Evolutionary conservation across 2,329 filamentous ascomycete genomes (phyloP), one percentile per base, ranked within the genome.

Genomic region (Colletotrichum sublineola): DNA sequence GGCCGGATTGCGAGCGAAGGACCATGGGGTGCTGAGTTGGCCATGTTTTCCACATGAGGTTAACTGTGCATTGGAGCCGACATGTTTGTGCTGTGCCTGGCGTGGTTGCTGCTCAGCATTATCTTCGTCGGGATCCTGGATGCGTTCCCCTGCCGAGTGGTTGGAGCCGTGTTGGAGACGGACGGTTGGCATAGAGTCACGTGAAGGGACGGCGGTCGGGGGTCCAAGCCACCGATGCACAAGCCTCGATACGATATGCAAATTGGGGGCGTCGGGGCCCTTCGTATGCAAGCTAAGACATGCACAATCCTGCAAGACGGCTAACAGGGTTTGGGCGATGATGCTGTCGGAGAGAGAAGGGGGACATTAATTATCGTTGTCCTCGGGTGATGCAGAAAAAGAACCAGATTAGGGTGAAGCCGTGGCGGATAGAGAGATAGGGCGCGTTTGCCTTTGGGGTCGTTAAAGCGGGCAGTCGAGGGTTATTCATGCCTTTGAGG

Each of bases 401-500:
- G 44, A n/a, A 15, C 20, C 20, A 56, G 36, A 38, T 3, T 3
- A 46, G 44, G 44, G 20, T 6, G 44, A 31, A 3, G 24, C 29
- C 50, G 18, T n/a, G 11, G 33, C 20, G 52, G 56, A 18, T 60
- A 3, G 20, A 58, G 53, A 29, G 15, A 24, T 38, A 46, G 20
- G 4, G 38, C 18, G 11, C n/a, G 14, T 8, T 66, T 38, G 48
- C n/a, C n/a, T 7, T 38, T 20, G 8, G 24, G 53, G 3, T 33
- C n/a, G 18, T 7, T 55, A n/a, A 63, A 29, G 61, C 48, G 18
- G 33, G 38, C 14, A 50, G n/a, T 1, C 44, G 38, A 18, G 56
- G 31, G 42, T 6, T 24, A 36, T 29, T 24, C 29, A 66, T 66
- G 53, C 63, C 60, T 62, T 62, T 38, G 44, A 62, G 60, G 60